Evolutionary conservation across 1,284 basidiomycete genomes (phyloP).

Genomic region (Veloboletus limbatus): DNA sequence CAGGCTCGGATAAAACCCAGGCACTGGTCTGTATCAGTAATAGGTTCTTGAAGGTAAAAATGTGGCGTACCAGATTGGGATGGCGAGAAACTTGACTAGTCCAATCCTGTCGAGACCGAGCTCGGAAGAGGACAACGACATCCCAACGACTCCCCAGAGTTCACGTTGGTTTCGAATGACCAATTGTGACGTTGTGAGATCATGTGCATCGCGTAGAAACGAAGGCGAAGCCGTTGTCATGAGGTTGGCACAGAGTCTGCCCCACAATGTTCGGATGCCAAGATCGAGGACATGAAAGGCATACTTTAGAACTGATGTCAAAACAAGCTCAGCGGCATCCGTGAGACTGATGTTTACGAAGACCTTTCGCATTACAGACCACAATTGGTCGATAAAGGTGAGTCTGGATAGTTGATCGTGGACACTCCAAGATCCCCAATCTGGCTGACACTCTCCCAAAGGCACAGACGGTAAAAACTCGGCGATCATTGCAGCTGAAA

Average conservation of each 20-base stretch:
- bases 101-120: conserved; percentile 35
- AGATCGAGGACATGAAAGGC: conserved; percentile 39
- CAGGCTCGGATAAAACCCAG: conserved; percentile 41
- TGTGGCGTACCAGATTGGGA: conserved; percentile 44
- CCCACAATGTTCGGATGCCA: conserved; percentile 43
- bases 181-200: conserved; percentile 11
- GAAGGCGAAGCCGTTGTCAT: conserved; percentile 31
- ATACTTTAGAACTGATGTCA: conserved; percentile 41
- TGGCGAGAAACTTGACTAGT: conserved; percentile 40
- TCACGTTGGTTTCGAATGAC: conserved; percentile 25
- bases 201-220: conserved; percentile 20
- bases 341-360: conserved; percentile 41
- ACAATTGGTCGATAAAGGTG: conserved; percentile 41
- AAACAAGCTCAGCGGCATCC: conserved; percentile 41
- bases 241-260: conserved; percentile 43
- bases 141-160: conserved; percentile 35
- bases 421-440: conserved; percentile 30
- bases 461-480: conserved; percentile 24
- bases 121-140: conserved; percentile 16
- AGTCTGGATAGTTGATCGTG: conserved; percentile 39
- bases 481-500: conserved; percentile 20
- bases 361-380: conserved; percentile 48
- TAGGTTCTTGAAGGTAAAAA: background rate
- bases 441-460: conserved; percentile 4
- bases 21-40: conserved; percentile 29